Conservation (phyloP, 768 basidiomycete species). For the Termitomyces sp. region DNA sequence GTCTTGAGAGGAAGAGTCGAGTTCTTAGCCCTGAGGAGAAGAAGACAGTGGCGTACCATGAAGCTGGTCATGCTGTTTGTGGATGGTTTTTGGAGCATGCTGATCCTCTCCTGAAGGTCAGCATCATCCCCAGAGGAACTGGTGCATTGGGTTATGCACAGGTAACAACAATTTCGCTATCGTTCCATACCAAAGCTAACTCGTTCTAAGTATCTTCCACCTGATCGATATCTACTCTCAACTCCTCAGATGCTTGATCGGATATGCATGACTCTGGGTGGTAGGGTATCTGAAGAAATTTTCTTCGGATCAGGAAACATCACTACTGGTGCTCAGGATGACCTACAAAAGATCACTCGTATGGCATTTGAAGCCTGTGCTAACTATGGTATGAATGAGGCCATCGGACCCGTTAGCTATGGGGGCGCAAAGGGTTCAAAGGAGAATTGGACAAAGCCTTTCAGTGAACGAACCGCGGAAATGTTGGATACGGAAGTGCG, state of each 20-base stretch:
- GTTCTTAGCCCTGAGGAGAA: conserved; percentile 95
- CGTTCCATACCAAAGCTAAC: conserved; percentile 11
- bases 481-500: conserved; percentile 89
- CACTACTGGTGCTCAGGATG: conserved; percentile 98
- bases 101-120: conserved; percentile 94
- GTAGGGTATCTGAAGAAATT: conserved; percentile 97
- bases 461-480: conserved; percentile 96
- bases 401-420: conserved; percentile 95
- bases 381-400: conserved; percentile 95
- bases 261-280: conserved; percentile 98
- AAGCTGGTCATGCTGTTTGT: conserved; percentile 97
- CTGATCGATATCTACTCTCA: conserved; percentile 93
- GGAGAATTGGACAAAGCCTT: conserved; percentile 94
- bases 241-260: conserved; percentile 93
- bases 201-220: conserved; percentile 74
- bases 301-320: conserved; percentile 92
- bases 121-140: conserved; percentile 95
- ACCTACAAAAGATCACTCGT: conserved; percentile 94
- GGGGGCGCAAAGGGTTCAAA: conserved; percentile 82
- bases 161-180: conserved; percentile 38
- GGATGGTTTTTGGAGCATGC: conserved; percentile 99
- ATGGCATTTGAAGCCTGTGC: conserved; percentile 97
- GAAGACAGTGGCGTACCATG: conserved; percentile 98
- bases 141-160: conserved; percentile 97
- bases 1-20: conserved; percentile 92